Percentiles rank a stretch among this genome's conserved stretches.
phyloP scores from a whole-genome alignment of 768 basidiomycete species.

The Flagelloscypha sp. region DNA sequence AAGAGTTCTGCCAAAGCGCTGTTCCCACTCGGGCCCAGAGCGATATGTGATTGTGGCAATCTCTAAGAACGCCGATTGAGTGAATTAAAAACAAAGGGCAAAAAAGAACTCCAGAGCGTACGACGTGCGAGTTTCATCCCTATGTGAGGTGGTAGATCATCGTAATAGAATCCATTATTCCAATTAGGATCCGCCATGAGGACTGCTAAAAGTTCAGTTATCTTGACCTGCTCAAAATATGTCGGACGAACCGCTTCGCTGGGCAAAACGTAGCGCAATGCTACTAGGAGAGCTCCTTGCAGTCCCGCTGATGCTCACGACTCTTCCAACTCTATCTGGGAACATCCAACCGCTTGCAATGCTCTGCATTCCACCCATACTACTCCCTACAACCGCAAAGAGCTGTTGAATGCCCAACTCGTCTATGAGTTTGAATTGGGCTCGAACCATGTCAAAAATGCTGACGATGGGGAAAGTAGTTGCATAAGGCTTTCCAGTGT shows the following conservation, averaged over 20 bases:
- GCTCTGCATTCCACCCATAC: constrained; percentile 99
- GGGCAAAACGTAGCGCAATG: constrained; percentile 93
- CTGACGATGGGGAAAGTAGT: constrained; percentile 88
- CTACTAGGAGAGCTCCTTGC: constrained; percentile 87
- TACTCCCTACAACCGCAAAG: constrained; percentile 89
- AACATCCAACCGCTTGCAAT: constrained; percentile 90
- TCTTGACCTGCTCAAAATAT: neutral
- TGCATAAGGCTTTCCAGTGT: constrained; percentile 66
- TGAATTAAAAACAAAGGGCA: neutral
- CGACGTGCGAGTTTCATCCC: constrained; percentile 99
- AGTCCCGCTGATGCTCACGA: constrained; percentile 92
- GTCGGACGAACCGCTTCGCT: constrained; percentile 73
- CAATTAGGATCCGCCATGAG: constrained; percentile 99
- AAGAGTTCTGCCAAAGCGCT: constrained; percentile 69
- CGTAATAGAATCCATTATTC: constrained; percentile 99
- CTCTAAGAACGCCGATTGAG: constrained; percentile 42
- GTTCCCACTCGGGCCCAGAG: constrained; percentile 98
- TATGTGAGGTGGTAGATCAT: constrained; percentile 87
- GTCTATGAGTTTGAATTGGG: constrained; percentile 83
- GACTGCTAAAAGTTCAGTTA: constrained; percentile 40
- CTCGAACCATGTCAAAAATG: constrained; percentile 95
- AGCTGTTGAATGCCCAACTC: constrained; percentile 75
- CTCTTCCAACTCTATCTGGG: constrained; percentile 80
- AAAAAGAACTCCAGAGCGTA: constrained; percentile 23
- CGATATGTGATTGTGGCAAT: constrained; percentile 99